Conservation (phyloP, 2,329 filamentous ascomycete genomes). For the Pseudocercospora fijiensis region DNA sequence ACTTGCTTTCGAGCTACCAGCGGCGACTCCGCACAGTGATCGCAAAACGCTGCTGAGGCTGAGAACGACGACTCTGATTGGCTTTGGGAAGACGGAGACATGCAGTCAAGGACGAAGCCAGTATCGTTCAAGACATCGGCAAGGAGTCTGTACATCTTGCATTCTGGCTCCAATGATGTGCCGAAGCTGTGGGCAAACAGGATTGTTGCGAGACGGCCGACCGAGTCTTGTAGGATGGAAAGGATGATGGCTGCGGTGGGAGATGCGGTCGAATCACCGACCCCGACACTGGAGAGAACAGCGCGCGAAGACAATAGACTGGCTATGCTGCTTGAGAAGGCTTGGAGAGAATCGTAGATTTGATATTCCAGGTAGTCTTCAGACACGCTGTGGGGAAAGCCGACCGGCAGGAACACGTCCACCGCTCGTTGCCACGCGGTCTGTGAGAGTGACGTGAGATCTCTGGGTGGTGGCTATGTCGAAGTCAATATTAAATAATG, state of each 20-base stretch:
- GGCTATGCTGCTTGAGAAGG: constrained; percentile 79
- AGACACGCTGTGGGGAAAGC: constrained; percentile 85
- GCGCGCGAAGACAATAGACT: constrained; percentile 77
- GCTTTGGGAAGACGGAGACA: constrained; percentile 71
- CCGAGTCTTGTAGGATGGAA: constrained; percentile 77
- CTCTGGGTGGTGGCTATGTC: constrained; percentile 20
- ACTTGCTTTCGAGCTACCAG: constrained; percentile 84
- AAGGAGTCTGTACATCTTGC: constrained; percentile 82
- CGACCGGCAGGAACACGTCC: constrained; percentile 78
- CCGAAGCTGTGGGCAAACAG: constrained; percentile 80
- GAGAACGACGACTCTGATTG: constrained; percentile 57
- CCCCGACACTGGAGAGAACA: constrained; percentile 74
- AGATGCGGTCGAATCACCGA: constrained; percentile 75
- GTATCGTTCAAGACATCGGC: constrained; percentile 87
- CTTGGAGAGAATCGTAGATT: constrained; percentile 77
- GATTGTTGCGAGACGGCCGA: constrained; percentile 80
- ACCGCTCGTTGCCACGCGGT: constrained; percentile 47
- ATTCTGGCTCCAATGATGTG: constrained; percentile 81
- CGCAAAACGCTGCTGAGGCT: constrained; percentile 62
- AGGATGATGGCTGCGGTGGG: constrained; percentile 79
- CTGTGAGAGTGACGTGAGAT: constrained; percentile 26
- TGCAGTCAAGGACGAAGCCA: constrained; percentile 80
- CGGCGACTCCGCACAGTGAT: constrained; percentile 82
- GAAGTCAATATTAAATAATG: constrained; percentile 11
- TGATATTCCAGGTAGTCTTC: constrained; percentile 77